These are phyloP conservation scores for Microcos paniculata DNA, from an alignment of 345 rosid species.

Conservation along the genomic window DNA sequence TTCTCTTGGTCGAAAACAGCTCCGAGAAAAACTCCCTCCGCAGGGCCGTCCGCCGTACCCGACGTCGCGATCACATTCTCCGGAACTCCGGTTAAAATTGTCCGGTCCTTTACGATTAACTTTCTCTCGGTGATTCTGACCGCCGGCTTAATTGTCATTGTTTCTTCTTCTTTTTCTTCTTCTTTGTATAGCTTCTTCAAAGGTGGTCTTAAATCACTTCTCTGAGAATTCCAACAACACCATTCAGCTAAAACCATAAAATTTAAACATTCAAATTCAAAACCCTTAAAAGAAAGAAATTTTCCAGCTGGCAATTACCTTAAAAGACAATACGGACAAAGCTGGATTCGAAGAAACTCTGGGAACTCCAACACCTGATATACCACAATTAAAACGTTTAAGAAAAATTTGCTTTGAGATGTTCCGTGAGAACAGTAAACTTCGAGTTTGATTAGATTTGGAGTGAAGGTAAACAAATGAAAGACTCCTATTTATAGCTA, in stretches of 20 bases:
- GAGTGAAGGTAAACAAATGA: constrained; percentile 24
- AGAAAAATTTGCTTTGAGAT: constrained; percentile 13
- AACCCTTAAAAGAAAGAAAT: background rate
- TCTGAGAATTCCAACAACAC: constrained; percentile 32
- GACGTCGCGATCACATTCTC: constrained; percentile 74
- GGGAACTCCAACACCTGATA: constrained; percentile 42
- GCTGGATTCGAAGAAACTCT: constrained; percentile 35
- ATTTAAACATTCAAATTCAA: background rate
- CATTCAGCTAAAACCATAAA: background rate
- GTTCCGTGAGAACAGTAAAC: background rate
- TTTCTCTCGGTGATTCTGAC: constrained; percentile 65
- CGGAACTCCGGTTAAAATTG: constrained; percentile 64
- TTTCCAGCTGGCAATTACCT: constrained; percentile 36
- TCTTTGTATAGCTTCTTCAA: constrained; percentile 28
- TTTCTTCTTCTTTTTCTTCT: constrained; percentile 20
- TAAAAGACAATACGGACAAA: constrained; percentile 33
- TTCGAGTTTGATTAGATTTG: constrained; percentile 12
- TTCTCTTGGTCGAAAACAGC: constrained; percentile 59
- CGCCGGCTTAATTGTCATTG: constrained; percentile 84
- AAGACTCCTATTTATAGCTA: constrained; percentile 51
- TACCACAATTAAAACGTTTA: constrained; percentile 32
- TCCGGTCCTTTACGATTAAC: constrained; percentile 59
- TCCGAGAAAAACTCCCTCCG: constrained; percentile 78
- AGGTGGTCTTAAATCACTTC: constrained; percentile 26
- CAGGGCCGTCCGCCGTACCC: constrained; percentile 58